Base-by-base conservation (phyloP, 1,284 basidiomycete genomes). In the Moesziomyces parantarcticus region DNA sequence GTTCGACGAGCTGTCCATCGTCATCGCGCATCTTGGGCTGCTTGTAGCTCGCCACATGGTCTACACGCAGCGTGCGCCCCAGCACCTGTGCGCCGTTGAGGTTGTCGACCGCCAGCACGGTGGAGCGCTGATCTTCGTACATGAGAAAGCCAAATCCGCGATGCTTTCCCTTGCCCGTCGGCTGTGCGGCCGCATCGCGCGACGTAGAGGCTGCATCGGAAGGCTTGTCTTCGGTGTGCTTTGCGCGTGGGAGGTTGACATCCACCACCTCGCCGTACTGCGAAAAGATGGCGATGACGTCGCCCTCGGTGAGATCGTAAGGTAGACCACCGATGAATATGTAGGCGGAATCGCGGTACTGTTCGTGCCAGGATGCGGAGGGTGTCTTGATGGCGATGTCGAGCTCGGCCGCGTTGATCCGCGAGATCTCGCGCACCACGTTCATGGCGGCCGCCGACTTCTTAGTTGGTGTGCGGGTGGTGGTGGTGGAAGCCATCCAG, bases 81-180 rank as follows among this genome's bases (percentile, higher is more conserved):
- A 97, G 86, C 42, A 99, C 91, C 73, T 90, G 89, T 42, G 94
- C 92, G 34, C 97, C 97, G 81, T 97, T 98, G 84, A 99, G 88
- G 85, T 99, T 99, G 86, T 99, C 97, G 70, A 99, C 96, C 6
- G 97, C 97, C 40, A 99, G 88, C 52, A 98, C 86, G 4, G 97
- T 99, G 58, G 92, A 95, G 47, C 93, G 89, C 85, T 99, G 97
- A 85, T 99, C 94, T 85, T 97, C 93, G 85, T 98, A 99, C 95
- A 99, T 98, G 67, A 99, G 86, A 85, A 98, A 99, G 3, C 90
- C 95, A 83, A 99, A 99, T 0, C 97, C 97, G 77, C 88, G 89
- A 4, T 78, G 73, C 42, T 75, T 73, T 4, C 67, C 69, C 32
- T 59, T 67, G 2, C 58, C 54, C 36, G 42, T 43, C 22, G 18